These are phyloP conservation scores for Ascochyta viciae-villosae DNA, from an alignment of 2,329 filamentous ascomycete species.

Conservation along the genomic window DNA sequence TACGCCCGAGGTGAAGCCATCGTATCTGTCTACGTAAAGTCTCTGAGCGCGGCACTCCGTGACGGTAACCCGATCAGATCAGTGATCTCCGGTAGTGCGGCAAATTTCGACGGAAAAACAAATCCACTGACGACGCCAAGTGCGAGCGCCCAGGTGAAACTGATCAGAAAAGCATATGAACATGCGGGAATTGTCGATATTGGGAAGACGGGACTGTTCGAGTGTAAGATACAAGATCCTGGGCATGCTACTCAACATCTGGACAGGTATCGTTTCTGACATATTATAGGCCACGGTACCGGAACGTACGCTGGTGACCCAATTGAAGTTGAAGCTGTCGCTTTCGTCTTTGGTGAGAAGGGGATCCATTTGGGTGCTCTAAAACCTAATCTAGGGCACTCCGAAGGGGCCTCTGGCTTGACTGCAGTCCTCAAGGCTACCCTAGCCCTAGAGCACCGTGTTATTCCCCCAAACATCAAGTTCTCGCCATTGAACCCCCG, in stretches of 20 bases:
- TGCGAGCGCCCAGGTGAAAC: constrained; percentile 55
- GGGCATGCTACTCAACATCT: too few relatives aligned
- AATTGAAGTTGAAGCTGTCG: constrained; percentile 26
- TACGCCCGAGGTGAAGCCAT: constrained; percentile 34
- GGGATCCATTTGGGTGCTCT: constrained; percentile 22
- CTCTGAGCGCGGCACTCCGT: constrained; percentile 60
- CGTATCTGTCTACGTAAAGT: constrained; percentile 55
- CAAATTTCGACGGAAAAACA: constrained; percentile 61
- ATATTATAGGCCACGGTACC: constrained; percentile 30
- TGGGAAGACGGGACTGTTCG: constrained; percentile 37
- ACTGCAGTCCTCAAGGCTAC: constrained; percentile 45
- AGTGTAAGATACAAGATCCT: constrained; percentile 23
- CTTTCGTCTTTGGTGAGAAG: constrained; percentile 8
- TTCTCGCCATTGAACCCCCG: constrained; percentile 21
- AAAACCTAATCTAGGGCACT: constrained; percentile 50
- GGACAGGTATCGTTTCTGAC: too few relatives aligned
- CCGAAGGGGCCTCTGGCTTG: constrained; percentile 48
- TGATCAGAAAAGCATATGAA: constrained; percentile 46
- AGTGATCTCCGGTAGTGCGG: constrained; percentile 21
- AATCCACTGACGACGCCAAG: constrained; percentile 58
- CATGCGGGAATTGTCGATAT: constrained; percentile 7
- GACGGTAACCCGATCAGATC: constrained; percentile 60
- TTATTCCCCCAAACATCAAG: constrained; percentile 37
- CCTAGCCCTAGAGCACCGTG: constrained; percentile 47
- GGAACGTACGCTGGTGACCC: constrained; percentile 61